Evolutionary conservation across 1,284 basidiomycete genomes (phyloP).

Genomic region (Leccinum pachyderme): DNA sequence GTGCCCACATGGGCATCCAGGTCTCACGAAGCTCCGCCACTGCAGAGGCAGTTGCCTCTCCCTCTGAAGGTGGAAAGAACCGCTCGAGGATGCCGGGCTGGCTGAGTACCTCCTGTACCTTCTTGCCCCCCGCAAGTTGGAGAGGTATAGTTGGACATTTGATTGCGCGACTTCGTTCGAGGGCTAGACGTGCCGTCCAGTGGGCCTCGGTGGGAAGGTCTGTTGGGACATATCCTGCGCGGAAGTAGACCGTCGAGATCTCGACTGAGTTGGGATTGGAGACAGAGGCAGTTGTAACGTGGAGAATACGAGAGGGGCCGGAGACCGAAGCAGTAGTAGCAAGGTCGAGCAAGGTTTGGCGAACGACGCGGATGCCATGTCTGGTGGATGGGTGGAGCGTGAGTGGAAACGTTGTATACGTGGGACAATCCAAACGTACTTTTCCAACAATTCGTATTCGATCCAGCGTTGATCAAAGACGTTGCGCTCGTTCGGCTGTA

Average conservation of each 20-base stretch:
- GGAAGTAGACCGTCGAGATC: constrained; percentile 85
- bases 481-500: constrained; percentile 90
- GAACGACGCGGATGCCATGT: constrained; percentile 69
- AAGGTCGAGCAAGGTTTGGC: constrained; percentile 76
- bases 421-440: constrained; percentile 40
- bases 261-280: constrained; percentile 43
- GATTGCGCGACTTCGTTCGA: constrained; percentile 83
- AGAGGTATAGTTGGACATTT: constrained; percentile 92
- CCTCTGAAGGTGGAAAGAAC: constrained; percentile 62
- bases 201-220: constrained; percentile 68
- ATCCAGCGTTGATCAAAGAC: constrained; percentile 92
- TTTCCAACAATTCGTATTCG: constrained; percentile 82
- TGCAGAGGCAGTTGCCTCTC: constrained; percentile 31
- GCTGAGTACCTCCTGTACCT: constrained; percentile 89
- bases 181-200: constrained; percentile 71
- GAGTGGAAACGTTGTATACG: not conserved
- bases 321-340: constrained; percentile 47
- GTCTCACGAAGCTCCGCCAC: constrained; percentile 56
- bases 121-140: constrained; percentile 94
- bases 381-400: constrained; percentile 43
- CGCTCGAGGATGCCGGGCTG: constrained; percentile 71
- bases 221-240: constrained; percentile 82
- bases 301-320: constrained; percentile 43
- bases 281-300: constrained; percentile 25
- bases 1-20: constrained; percentile 82